Evolutionary conservation across 2,329 filamentous ascomycete species (phyloP).

Genomic region (Gnomoniopsis sp.): DNA sequence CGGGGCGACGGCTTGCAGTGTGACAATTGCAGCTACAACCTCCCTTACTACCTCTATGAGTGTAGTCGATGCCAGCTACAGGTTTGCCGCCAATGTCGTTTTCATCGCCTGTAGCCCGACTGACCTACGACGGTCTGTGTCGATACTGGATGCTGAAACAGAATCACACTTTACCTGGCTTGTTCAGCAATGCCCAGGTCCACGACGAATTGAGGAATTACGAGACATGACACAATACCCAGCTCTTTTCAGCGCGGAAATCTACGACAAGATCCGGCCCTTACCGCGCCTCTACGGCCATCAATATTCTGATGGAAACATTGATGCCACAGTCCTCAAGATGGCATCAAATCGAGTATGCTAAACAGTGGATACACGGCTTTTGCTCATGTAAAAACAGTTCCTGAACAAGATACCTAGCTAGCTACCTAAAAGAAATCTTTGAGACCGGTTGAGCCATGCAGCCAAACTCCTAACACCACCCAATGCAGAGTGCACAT

Average conservation of each 20-base stretch:
- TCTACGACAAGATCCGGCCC: no score
- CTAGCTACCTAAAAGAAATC: not conserved
- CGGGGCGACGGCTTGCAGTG: not conserved
- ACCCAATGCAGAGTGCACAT: not conserved
- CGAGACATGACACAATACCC: no score
- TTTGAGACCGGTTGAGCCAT: not conserved
- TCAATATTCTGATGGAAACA: not conserved
- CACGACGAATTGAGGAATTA: no score
- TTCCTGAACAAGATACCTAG: not conserved
- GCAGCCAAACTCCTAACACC: not conserved
- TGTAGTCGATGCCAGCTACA: not conserved
- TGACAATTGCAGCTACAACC: not conserved
- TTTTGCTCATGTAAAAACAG: not conserved
- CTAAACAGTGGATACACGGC: not conserved
- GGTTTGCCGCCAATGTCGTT: not conserved
- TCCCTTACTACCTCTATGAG: not conserved
- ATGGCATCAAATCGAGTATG: not conserved
- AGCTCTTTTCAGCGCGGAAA: no score
- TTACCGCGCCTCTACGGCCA: no score
- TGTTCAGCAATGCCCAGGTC: no score
- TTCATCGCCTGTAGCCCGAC: not conserved
- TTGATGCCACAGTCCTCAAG: not conserved
- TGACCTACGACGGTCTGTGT: not conserved
- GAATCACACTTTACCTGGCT: no score
- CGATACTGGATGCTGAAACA: no score